Base-by-base conservation (phyloP, 2,329 filamentous ascomycete species). In the Leptographium wingfieldii region DNA sequence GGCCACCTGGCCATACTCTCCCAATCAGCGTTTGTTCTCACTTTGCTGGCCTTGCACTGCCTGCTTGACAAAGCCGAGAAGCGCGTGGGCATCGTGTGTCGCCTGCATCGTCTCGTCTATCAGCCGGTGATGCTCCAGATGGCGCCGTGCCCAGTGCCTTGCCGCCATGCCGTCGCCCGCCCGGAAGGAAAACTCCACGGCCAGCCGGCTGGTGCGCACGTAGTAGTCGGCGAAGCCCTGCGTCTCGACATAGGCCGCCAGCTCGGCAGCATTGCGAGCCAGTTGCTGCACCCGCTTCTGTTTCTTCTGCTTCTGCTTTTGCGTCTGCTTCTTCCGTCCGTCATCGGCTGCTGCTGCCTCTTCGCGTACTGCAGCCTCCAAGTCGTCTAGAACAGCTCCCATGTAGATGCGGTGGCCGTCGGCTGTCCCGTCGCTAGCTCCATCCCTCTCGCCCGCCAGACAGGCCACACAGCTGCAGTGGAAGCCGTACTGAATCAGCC, bases 181-280 rank as follows among this genome's bases (percentile, higher is more conserved):
- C n/a, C 53, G 46, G 38, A 43, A 38, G 3, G 64, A 57, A 48
- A 59, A 60, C 31, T 65, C 60, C 33, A 62, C 58, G 2, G 61
- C 65, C 33, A 66, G 38, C 16, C 55, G 59, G 53, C 62, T 65
- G 19, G 64, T 65, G 25, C 57, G 60, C 33, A 61, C 63, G 40
- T 57, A 56, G 48, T 66, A 66, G 56, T 66, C 65, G 19, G 61
- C 61, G 27, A 66, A 63, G 0, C 64, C 65, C 16, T 61, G 55
- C 3, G 55, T 53, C 10, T 59, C 57, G 25, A 66, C 59, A 82
- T 79, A 66, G 19, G 60, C 43, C 19, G 62, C 64, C 38, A 67
- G 57, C 12, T 51, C 56, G 5, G 19, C 53, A 1, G 62, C 57
- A 19, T 16, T 31, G 3, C 16, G 29, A 1, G 51, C 25, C 11